phyloP scores from a whole-genome alignment of 1,284 basidiomycete genomes.

The Ustilago trichophora region DNA sequence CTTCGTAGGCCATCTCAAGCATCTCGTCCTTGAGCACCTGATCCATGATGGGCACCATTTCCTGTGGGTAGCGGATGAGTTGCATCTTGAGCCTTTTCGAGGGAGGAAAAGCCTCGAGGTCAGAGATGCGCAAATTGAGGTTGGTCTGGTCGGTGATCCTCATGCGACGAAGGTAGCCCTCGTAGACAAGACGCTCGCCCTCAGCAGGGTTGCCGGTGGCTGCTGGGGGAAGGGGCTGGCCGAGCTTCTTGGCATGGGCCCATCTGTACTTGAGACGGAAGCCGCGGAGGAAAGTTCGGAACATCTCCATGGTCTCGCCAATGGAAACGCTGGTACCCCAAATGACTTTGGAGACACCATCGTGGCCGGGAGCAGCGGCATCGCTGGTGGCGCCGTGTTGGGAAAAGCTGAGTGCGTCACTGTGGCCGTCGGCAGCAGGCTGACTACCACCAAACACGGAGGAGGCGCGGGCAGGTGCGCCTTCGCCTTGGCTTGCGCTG shows the following conservation, averaged over 20 bases:
- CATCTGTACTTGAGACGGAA: slow-evolving; percentile 94
- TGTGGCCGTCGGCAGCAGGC: slow-evolving; percentile 72
- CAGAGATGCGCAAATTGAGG: slow-evolving; percentile 88
- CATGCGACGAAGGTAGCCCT: slow-evolving; percentile 84
- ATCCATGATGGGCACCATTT: slow-evolving; percentile 96
- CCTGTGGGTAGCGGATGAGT: slow-evolving; percentile 90
- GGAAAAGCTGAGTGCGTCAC: slow-evolving; percentile 71
- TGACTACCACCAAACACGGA: slow-evolving; percentile 80
- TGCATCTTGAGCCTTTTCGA: slow-evolving; percentile 75
- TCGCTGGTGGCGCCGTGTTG: slow-evolving; percentile 50
- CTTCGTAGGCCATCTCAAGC: slow-evolving; percentile 71
- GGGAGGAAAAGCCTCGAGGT: slow-evolving; percentile 87
- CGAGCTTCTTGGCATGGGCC: slow-evolving; percentile 76
- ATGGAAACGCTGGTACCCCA: slow-evolving; percentile 97
- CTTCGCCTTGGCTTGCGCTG: slow-evolving; percentile 9
- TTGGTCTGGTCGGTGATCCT: slow-evolving; percentile 84
- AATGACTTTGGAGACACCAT: slow-evolving; percentile 81
- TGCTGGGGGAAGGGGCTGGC: slow-evolving; percentile 67
- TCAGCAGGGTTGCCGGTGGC: slow-evolving; percentile 45
- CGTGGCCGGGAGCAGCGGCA: slow-evolving; percentile 33
- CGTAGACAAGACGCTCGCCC: slow-evolving; percentile 73
- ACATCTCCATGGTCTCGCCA: slow-evolving; percentile 86
- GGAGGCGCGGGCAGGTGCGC: slow-evolving; percentile 71
- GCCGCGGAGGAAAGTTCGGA: slow-evolving; percentile 85
- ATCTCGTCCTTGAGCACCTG: slow-evolving; percentile 84